phyloP scores from a whole-genome alignment of 768 basidiomycete genomes.

The Amanita exitialis region DNA sequence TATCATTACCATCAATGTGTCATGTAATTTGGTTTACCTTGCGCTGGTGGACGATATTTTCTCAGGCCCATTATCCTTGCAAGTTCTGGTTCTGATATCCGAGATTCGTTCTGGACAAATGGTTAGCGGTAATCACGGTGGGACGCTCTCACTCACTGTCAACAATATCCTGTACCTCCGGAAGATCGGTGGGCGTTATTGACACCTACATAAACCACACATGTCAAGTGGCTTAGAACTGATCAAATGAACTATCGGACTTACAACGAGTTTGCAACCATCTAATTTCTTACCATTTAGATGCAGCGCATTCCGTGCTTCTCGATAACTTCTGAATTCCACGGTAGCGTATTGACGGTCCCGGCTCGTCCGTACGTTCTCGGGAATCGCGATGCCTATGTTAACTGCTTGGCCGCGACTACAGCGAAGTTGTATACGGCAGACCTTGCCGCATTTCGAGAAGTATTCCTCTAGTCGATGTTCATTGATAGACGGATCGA shows the following conservation, averaged over 20 bases:
- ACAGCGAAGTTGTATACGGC: constrained; percentile 28
- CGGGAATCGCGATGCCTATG: constrained; percentile 14
- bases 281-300: constrained; percentile 26
- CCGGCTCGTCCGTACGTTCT: constrained; percentile 12
- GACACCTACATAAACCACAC: constrained; percentile 19
- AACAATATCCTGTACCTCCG: constrained; percentile 26
- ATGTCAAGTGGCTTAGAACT: neutral
- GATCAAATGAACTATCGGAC: constrained; percentile 9
- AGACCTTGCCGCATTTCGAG: constrained; percentile 23
- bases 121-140: neutral
- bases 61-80: neutral
- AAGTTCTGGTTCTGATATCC: constrained; percentile 1
- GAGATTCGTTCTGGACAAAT: constrained; percentile 1
- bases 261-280: constrained; percentile 31
- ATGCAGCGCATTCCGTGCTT: constrained; percentile 30
- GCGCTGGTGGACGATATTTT: neutral
- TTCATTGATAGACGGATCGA: constrained; percentile 25
- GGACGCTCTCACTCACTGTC: constrained; percentile 12
- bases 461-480: constrained; percentile 24
- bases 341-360: constrained; percentile 45
- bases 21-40: neutral
- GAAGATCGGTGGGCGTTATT: constrained; percentile 25
- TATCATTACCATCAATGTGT: neutral
- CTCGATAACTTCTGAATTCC: constrained; percentile 26
- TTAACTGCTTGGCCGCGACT: constrained; percentile 28